Base-by-base conservation (phyloP, 2,329 filamentous ascomycete species). In the Colletotrichum sp. region DNA sequence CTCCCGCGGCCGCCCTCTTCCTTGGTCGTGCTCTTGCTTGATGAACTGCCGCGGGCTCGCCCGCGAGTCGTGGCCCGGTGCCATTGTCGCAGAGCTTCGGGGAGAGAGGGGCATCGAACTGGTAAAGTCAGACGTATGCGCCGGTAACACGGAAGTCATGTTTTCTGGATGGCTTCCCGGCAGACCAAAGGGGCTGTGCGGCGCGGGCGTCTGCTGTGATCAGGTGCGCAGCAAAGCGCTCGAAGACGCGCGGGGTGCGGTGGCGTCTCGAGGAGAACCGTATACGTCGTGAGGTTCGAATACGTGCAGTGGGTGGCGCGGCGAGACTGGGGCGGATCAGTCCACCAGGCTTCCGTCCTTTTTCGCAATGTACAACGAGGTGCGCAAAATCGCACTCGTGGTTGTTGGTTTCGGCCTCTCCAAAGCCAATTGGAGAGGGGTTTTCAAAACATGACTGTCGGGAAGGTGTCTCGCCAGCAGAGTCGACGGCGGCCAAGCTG, bases 101-200 rank as follows among this genome's bases (percentile, higher is more conserved):
- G 83, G 83, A 58, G 84, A 82, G 66, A 84, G 80, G 73, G 84
- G 81, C 59, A 85, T 78, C 58, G 80, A 78, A 63, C 81, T 78
- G 78, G 83, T 84, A 65, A 84, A 81, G 75, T 86, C 83, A 78
- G 79, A 80, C 66, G 81, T 79, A 76, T 83, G 83, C 74, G 83
- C 79, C 76, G 83, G 76, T 72, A 87, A 80, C 75, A 86, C 79
- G 69, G 84, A 85, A 81, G 84, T 84, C 85, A 87, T 87, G 79
- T 54, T 76, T 73, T 68, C 64, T 66, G 74, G 29, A 27, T 58
- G 47, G 51, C 51, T 31, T 38, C 29, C n/a, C 24, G n/a, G 36
- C 55, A 38, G 29, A 31, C 29, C 13, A 31, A 18, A 18, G 47
- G 59, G 16, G 62, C 21, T 58, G 54, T 34, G 61, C 55, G 55